Evolutionary conservation across 305 asterid genomes (phyloP).

Genomic region (Rubia occidens): DNA sequence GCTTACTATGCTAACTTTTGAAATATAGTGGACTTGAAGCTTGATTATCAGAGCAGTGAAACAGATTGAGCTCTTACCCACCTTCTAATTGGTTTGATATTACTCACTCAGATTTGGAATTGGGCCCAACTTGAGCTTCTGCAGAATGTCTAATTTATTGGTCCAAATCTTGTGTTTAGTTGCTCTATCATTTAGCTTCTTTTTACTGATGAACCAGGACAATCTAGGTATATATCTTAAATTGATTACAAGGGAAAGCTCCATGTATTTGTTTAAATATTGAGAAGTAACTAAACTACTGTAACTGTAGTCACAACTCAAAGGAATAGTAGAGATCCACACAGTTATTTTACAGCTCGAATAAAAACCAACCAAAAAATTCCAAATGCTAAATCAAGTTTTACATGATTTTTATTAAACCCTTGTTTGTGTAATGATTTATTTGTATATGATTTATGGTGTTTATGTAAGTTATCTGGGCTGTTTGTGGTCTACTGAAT

Average conservation of each 20-base stretch:
- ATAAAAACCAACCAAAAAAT: background rate
- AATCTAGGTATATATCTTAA: background rate
- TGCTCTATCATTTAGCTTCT: background rate
- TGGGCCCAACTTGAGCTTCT: slow-evolving; percentile 1
- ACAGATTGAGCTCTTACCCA: background rate
- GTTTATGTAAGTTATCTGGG: background rate
- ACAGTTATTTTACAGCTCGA: background rate
- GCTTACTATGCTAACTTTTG: background rate
- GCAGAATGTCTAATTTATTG: background rate
- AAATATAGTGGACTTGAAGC: background rate
- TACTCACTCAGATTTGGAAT: background rate
- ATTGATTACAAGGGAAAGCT: background rate
- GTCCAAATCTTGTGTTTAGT: background rate
- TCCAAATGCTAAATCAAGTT: background rate
- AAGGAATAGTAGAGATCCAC: background rate
- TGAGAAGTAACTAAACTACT: background rate
- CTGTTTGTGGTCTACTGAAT: background rate
- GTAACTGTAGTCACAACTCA: background rate
- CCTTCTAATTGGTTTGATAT: background rate
- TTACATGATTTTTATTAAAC: background rate
- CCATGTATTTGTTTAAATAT: background rate
- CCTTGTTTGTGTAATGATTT: background rate
- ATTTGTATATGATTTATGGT: background rate
- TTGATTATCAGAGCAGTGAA: background rate
- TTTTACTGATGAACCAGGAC: background rate